Conservation (phyloP, 1,139 yeast species). For the Diutina catenulata region DNA sequence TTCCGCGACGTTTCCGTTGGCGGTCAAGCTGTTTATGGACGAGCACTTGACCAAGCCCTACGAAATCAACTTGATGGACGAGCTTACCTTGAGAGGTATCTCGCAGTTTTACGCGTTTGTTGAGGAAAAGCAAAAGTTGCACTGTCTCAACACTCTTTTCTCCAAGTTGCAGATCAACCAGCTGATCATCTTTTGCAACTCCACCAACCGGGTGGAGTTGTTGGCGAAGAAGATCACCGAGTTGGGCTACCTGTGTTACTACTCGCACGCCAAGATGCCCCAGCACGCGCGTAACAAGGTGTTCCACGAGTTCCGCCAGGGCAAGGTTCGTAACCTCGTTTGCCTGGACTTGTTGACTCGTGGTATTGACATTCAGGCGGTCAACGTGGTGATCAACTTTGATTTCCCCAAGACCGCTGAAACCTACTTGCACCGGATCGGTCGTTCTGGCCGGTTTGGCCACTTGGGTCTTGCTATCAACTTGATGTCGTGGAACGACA, state of each 20-base stretch:
- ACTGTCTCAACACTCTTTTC: constrained; percentile 88
- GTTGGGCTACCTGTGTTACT: constrained; percentile 91
- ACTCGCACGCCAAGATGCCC: constrained; percentile 96
- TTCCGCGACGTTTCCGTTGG: constrained; percentile 92
- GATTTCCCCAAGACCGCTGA: constrained; percentile 98
- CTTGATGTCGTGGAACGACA: constrained; percentile 92
- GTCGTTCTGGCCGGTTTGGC: constrained; percentile 98
- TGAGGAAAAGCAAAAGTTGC: constrained; percentile 91
- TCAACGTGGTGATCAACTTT: constrained; percentile 92
- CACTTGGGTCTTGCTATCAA: constrained; percentile 97
- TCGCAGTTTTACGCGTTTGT: constrained; percentile 96
- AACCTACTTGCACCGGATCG: constrained; percentile 94
- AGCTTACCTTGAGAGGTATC: constrained; percentile 88
- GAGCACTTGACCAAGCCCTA: constrained; percentile 83
- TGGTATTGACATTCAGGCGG: constrained; percentile 99
- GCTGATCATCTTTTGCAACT: constrained; percentile 92
- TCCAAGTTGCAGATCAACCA: constrained; percentile 92
- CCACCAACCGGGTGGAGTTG: constrained; percentile 90
- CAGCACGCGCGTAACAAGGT: constrained; percentile 96
- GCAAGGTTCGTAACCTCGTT: constrained; percentile 92
- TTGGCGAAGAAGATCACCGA: constrained; percentile 94
- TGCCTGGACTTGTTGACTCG: constrained; percentile 95
- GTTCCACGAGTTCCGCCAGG: constrained; percentile 97
- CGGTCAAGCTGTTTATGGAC: constrained; percentile 89
- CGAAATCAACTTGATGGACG: constrained; percentile 96